Conservation (phyloP, 331 rosid species). For the Malus hybrid region DNA sequence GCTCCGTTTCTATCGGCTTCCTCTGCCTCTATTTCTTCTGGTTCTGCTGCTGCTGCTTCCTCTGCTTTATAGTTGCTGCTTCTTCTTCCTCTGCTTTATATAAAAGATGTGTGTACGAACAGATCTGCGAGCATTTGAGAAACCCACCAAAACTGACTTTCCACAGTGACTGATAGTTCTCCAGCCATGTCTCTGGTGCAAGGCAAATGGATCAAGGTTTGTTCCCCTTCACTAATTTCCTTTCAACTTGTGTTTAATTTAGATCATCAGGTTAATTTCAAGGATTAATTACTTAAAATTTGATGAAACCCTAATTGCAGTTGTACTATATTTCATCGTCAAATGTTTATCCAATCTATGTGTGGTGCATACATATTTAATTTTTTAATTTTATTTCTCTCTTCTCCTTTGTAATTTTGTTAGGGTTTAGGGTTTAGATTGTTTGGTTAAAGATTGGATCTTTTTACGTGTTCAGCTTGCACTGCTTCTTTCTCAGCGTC, state of each 20-base stretch:
- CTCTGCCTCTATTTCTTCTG: too few species aligned
- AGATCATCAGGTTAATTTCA: background rate
- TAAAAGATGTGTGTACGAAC: too few species aligned
- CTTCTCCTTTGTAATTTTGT: background rate
- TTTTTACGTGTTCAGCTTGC: background rate
- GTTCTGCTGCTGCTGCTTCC: too few species aligned
- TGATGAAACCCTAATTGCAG: background rate
- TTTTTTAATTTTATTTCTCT: background rate
- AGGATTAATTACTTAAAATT: background rate
- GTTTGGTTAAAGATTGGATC: background rate
- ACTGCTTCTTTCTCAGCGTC: background rate
- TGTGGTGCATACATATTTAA: background rate
- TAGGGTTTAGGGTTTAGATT: background rate
- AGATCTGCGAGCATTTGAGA: too few species aligned
- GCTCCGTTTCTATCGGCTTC: too few species aligned
- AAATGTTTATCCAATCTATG: background rate
- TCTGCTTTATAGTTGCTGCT: too few species aligned
- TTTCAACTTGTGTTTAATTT: background rate
- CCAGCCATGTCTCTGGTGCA: slow-evolving; percentile 17
- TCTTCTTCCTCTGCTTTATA: too few species aligned
- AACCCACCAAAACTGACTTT: too few species aligned
- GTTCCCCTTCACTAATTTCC: background rate
- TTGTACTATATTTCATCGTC: background rate
- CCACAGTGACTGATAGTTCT: too few species aligned
- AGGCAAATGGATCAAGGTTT: slow-evolving; percentile 75